Conservation (phyloP, 768 basidiomycete genomes). For the Lactifluus rugatus region DNA sequence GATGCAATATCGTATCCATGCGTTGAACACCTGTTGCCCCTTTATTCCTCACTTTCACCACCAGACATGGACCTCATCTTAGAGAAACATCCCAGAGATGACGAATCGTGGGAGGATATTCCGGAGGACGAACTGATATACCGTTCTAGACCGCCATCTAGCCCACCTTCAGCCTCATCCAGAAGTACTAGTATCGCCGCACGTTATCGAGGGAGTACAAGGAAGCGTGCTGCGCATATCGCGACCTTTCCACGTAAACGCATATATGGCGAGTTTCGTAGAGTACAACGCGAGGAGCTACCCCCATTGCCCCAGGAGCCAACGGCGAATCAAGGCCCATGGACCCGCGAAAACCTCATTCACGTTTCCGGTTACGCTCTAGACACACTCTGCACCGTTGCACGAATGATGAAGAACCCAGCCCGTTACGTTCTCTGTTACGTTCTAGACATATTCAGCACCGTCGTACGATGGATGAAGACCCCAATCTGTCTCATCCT, state of each 20-base stretch:
- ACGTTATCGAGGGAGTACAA: slow-evolving; percentile 3
- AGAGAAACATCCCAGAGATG: background rate
- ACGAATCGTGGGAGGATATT: slow-evolving; percentile 8
- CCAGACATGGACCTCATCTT: slow-evolving; percentile 1
- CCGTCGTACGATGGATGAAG: slow-evolving; percentile 41
- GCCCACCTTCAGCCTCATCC: background rate
- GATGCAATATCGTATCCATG: background rate
- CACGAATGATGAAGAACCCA: slow-evolving; percentile 45
- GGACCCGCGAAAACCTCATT: background rate
- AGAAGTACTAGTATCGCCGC: background rate
- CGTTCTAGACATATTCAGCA: slow-evolving; percentile 37
- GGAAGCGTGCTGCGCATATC: background rate
- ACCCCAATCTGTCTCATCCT: slow-evolving; percentile 47
- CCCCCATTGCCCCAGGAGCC: background rate
- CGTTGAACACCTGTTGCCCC: background rate
- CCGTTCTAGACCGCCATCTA: background rate
- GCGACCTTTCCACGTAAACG: background rate
- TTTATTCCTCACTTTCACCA: background rate
- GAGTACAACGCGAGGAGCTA: background rate
- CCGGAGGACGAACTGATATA: background rate
- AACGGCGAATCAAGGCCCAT: too few species aligned
- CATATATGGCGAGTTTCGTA: background rate
- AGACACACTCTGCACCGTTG: slow-evolving; percentile 38
- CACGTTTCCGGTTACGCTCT: slow-evolving; percentile 30
- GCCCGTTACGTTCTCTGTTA: slow-evolving; percentile 34